Conservation (phyloP, 495 filamentous ascomycete species). For the Hypoxylon lenormandii region DNA sequence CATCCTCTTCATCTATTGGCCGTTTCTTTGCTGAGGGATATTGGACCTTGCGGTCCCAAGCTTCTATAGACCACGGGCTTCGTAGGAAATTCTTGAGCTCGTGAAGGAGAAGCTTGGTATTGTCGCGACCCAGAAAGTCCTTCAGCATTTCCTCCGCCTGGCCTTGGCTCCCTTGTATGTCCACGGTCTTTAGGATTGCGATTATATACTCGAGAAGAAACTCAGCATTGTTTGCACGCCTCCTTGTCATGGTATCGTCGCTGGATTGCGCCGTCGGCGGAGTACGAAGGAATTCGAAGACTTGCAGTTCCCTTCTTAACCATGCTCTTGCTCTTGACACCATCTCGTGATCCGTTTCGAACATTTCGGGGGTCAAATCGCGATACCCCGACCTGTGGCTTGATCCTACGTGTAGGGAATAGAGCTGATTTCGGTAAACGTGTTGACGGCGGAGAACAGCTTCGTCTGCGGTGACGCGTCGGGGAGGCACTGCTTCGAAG, state of each 20-base stretch:
- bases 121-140: constrained; percentile 83
- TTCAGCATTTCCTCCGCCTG: constrained; percentile 89
- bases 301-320: constrained; percentile 87
- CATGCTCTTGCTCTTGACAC: constrained; percentile 86
- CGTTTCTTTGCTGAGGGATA: constrained; percentile 62
- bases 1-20: constrained; percentile 18
- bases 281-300: constrained; percentile 77
- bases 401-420: constrained; percentile 85
- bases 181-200: constrained; percentile 87
- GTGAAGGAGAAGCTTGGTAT: constrained; percentile 84
- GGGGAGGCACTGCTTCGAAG: constrained; percentile 32
- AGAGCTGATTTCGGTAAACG: constrained; percentile 80
- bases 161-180: constrained; percentile 85
- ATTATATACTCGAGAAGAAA: constrained; percentile 91
- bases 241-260: constrained; percentile 50
- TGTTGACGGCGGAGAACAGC: constrained; percentile 75
- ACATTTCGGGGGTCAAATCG: constrained; percentile 75
- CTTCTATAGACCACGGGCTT: constrained; percentile 77
- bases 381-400: constrained; percentile 81
- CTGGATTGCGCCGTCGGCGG: constrained; percentile 42
- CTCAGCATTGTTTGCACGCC: constrained; percentile 80
- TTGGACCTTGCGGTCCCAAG: constrained; percentile 86
- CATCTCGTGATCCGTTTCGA: constrained; percentile 73
- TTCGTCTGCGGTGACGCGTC: constrained; percentile 57
- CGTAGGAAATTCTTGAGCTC: constrained; percentile 84